These are phyloP conservation scores for Litsea cubeba DNA, from an alignment of 164 flowering plant species.

Conservation along the genomic window DNA sequence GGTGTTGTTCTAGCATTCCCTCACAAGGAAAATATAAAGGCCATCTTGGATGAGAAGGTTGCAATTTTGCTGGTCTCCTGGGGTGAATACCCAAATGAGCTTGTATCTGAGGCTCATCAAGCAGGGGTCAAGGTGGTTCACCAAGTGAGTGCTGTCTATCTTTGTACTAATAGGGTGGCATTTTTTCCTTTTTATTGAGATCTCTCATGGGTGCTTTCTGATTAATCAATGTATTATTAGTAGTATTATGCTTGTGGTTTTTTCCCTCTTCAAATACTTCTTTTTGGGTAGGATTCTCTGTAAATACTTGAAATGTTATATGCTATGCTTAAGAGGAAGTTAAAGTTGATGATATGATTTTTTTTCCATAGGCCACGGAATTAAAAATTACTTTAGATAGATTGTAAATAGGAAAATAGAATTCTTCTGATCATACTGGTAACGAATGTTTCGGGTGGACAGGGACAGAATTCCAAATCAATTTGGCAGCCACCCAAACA, in stretches of 20 bases:
- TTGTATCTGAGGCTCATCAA: slow-evolving; percentile 63
- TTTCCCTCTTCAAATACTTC: too few relatives aligned
- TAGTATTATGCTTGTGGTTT: neutral
- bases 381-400: too few relatives aligned
- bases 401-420: too few relatives aligned
- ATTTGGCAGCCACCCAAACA: too few relatives aligned
- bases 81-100: slow-evolving; percentile 75
- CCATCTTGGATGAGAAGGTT: slow-evolving; percentile 70
- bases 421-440: too few relatives aligned
- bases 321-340: too few relatives aligned
- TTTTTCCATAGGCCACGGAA: too few relatives aligned
- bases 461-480: too few relatives aligned
- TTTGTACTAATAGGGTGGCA: neutral
- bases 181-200: neutral
- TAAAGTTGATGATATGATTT: too few relatives aligned
- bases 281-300: too few relatives aligned
- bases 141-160: slow-evolving; percentile 46
- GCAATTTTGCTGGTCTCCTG: slow-evolving; percentile 71
- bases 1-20: slow-evolving; percentile 82
- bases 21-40: slow-evolving; percentile 67
- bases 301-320: too few relatives aligned
- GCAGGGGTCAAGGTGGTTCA: slow-evolving; percentile 83
- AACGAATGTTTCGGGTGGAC: too few relatives aligned
- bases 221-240: neutral
- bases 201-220: neutral